Base-by-base conservation (phyloP, 805 yeast species). In the Nakazawaea populi region DNA sequence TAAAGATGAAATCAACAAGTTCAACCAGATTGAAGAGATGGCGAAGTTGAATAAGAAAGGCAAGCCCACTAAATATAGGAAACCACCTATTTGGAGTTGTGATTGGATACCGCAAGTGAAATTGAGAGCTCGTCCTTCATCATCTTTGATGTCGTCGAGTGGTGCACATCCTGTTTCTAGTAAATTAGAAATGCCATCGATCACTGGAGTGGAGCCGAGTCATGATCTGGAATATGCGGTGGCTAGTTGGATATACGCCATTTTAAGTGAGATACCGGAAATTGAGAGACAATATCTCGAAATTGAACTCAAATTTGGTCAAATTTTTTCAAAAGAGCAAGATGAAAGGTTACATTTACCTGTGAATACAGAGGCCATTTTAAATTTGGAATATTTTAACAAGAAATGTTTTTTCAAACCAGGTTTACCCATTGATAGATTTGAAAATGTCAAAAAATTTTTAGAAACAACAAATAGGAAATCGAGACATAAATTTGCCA, bases 161-260 rank as follows among this genome's bases (percentile, higher is more conserved):
- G 24, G 24, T 18, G 24, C 24, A 18, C 24, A 18, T 18, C 24
- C 24, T 37, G 18, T n/a, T 6, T 37, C 40, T 29, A 24, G 30
- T 47, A 31, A 34, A 39, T 29, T 62, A 44, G 35, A 58, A 4
- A 55, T 60, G 7, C 66, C 79, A 46, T 79, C 89, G 41, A 76
- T 89, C 14, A 83, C 89, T 0, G 91, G 90, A 5, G 75, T 86
- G 0, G 82, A 82, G 42, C 94, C 94, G 1, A 79, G 87, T 45
- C 89, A 89, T 60, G 92, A 89, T 59, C 72, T 88, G 52, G 86
- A 91, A 5, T 80, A 91, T 60, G 80, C 87, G 35, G 81, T 91
- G 6, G 86, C 94, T 27, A 89, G 85, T 58, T 91, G 97, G 97
- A 75, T 91, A 7, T 90, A 86, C 73, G 90, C 95, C 18, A 85